Conservation (phyloP, 2,329 filamentous ascomycete genomes). For the Nigrospora sphaerica region DNA sequence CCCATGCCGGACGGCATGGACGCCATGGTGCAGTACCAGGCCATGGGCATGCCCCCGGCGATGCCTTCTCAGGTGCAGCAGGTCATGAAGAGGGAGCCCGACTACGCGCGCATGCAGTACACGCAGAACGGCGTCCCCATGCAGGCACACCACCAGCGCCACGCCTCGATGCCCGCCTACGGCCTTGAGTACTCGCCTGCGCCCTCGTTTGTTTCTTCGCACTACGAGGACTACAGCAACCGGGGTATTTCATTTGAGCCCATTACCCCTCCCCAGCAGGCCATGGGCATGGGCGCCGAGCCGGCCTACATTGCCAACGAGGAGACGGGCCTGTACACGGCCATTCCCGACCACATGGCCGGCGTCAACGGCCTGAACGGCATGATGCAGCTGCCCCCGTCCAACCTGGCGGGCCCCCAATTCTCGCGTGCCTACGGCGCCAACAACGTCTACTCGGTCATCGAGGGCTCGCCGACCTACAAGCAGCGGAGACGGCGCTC, state of each 20-base stretch:
- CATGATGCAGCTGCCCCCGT: constrained; percentile 84
- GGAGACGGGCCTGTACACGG: constrained; percentile 91
- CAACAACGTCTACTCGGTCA: constrained; percentile 87
- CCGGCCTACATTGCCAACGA: constrained; percentile 97
- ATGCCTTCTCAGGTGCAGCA: constrained; percentile 56
- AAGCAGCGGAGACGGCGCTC: constrained; percentile 94
- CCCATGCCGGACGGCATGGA: constrained; percentile 60
- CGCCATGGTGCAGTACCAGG: constrained; percentile 62
- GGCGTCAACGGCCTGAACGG: constrained; percentile 72
- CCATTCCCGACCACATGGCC: constrained; percentile 77
- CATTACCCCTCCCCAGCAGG: constrained; percentile 89
- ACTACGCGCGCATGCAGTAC: constrained; percentile 76
- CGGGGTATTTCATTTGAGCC: constrained; percentile 95
- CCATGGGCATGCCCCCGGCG: constrained; percentile 62
- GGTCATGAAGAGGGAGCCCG: constrained; percentile 81
- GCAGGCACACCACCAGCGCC: constrained; percentile 76
- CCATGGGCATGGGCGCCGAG: constrained; percentile 72
- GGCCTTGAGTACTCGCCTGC: constrained; percentile 93
- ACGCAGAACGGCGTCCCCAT: constrained; percentile 88
- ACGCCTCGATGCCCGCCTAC: constrained; percentile 97
- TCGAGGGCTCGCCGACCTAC: constrained; percentile 97
- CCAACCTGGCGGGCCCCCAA: constrained; percentile 73
- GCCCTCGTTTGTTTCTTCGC: constrained; percentile 96
- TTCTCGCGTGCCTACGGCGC: constrained; percentile 67
- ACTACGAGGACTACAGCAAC: constrained; percentile 96